Evolutionary conservation across 2,329 filamentous ascomycete genomes (phyloP), one percentile per base, ranked within the genome.

Genomic region (Botrytis porri): DNA sequence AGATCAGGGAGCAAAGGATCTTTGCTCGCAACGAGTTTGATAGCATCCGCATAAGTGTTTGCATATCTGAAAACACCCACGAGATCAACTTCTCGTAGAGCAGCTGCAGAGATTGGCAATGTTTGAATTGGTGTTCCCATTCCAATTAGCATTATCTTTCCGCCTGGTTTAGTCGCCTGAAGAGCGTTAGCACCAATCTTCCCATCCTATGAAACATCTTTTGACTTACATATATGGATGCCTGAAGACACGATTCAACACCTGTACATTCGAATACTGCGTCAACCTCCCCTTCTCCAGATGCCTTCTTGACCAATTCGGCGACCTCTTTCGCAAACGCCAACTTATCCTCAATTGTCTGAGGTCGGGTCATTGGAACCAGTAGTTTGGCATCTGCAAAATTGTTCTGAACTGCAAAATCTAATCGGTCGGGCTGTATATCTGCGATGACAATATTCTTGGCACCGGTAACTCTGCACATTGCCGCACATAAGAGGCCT

Each of bases 391-490:
- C 74, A 72, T 81, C 79, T 4, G 80, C 80, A 70, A 81, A 81
- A 22, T 76, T 75, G 67, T 81, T 79, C 43, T 74, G 37, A 8
- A 80, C 73, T 60, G 96, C 95, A 80, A 98, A 98, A 69, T 88
- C 86, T 74, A 98, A 86, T n/a, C 95, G 88, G 70, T 92, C 92
- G 79, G 93, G 90, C 80, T 97, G 94, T 79, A 98, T 97, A 82
- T 98, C 96, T 14, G 95, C 98, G 80, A 98, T 94, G 76, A 97
- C 92, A 73, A 98, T 88, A 20, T 94, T 94, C 75, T 92, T 93
- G 4, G 95, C 95, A 51, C 95, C 95, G 0, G 93, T 93, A 0
- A 95, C 95, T 75, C 80, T 80, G 60, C 72, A 74, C 76, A 81
- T 80, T 14, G 80, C 80, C 18, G 80, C 80, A 61, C 77, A 79